These are phyloP conservation scores for Nannochloris sp. DNA, from an alignment of 139 green algal genomes.

Conservation along the genomic window DNA sequence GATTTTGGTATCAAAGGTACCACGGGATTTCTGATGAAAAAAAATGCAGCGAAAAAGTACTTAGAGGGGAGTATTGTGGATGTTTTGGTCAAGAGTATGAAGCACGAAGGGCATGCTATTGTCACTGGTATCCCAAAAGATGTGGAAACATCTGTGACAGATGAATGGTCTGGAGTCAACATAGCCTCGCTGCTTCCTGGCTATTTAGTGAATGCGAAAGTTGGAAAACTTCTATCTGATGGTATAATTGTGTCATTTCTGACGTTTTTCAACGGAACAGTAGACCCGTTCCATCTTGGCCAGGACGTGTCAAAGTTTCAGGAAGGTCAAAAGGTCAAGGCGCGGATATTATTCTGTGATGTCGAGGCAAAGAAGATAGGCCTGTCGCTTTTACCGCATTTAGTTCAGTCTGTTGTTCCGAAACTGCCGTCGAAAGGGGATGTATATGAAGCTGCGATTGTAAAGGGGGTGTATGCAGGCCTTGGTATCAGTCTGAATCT, in stretches of 20 bases:
- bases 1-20: constrained; percentile 69
- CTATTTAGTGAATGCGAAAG: constrained; percentile 58
- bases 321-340: constrained; percentile 43
- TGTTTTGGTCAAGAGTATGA: constrained; percentile 27
- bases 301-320: constrained; percentile 4
- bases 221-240: constrained; percentile 52
- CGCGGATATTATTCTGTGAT: constrained; percentile 79
- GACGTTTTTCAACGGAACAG: constrained; percentile 78
- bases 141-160: constrained; percentile 16
- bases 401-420: constrained; percentile 41
- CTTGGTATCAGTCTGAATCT: constrained; percentile 69
- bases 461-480: constrained; percentile 55
- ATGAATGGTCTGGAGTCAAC: constrained; percentile 50
- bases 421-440: constrained; percentile 34
- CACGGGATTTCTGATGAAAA: constrained; percentile 51
- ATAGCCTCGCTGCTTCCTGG: constrained; percentile 69
- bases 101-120: constrained; percentile 16
- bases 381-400: constrained; percentile 69
- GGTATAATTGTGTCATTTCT: constrained; percentile 79
- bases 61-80: constrained; percentile 43
- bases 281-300: constrained; percentile 79
- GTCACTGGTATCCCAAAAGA: constrained; percentile 21
- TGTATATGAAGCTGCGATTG: constrained; percentile 42
- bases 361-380: constrained; percentile 53
- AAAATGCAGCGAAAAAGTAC: constrained; percentile 20